Evolutionary conservation across 495 filamentous ascomycete species (phyloP), one percentile per base, ranked within the genome.

Genomic region (Baudoinia panamericana): DNA sequence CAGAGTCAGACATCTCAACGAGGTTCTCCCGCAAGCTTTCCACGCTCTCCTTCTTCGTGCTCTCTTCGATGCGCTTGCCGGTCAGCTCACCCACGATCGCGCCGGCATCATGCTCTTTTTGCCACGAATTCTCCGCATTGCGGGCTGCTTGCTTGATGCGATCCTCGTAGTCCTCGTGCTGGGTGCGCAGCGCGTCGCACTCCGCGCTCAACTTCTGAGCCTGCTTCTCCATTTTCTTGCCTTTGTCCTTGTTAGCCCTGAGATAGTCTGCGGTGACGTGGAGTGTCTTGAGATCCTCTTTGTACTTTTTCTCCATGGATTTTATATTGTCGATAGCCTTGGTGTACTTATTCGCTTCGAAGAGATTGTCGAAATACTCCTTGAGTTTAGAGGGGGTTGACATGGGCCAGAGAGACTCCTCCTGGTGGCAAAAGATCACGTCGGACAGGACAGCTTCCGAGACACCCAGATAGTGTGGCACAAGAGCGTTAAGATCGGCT

Each of bases 381-480:
- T 97, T 97, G 18, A 97, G 65, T 3, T 71, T 71, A 0, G 66
- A 58, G 0, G 88, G 84, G 53, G 92, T 84, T 52, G 86, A 93
- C 81, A 97, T 85, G 10, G 90, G 90, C 90, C 90, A 97, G 31
- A 96, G 58, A 39, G 88, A 94, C 44, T 97, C 90, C 48, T 97
- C 90, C 52, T 97, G 90, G 57, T 97, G 90, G 56, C 90, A 97
- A 62, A 97, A 97, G 49, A 97, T 95, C 54, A 97, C 90, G 32
- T 73, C 78, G 31, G 96, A 86, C 23, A 97, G 70, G 11, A 97
- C 73, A 7, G 90, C 85, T 41, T 78, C 76, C 3, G 86, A 90
- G 7, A 95, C 90, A 23, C 92, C 90, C 4, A 97, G 69, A 48
- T 86, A 82, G 45, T 84, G 73, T 1, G 90, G 84, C 61, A 96